Evolutionary conservation across 1,139 yeast genomes (phyloP).

Genomic region (Suhomyces kunorum): DNA sequence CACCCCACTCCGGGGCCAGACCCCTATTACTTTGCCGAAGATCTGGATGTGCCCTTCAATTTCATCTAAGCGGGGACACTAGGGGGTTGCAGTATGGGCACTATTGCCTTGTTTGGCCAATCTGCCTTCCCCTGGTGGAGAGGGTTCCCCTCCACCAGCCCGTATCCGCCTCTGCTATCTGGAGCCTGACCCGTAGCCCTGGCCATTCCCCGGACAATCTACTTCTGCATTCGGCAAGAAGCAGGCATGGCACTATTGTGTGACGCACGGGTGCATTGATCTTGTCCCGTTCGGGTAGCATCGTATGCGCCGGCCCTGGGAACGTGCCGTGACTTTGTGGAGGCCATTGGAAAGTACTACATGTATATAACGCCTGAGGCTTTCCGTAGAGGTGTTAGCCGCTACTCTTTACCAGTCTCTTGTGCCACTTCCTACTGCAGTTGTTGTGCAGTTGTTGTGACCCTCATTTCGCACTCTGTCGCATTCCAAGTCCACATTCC

Average conservation of each 20-base stretch:
- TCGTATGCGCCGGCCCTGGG: neutral
- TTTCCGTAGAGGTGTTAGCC: no score
- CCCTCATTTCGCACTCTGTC: no score
- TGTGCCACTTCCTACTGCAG: no score
- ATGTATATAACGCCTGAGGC: conserved; percentile 1
- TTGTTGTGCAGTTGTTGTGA: no score
- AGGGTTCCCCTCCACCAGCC: no score
- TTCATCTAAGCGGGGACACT: neutral
- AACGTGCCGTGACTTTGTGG: conserved; percentile 2
- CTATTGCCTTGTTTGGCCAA: neutral
- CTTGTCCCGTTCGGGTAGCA: neutral
- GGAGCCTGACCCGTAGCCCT: no score
- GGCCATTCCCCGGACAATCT: neutral
- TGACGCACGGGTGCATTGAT: conserved; percentile 2
- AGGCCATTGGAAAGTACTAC: neutral
- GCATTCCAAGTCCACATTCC: no score
- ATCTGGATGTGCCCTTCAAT: neutral
- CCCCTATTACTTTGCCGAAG: conserved; percentile 6
- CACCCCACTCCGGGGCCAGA: conserved; percentile 3
- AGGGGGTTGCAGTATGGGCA: neutral
- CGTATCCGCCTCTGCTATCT: no score
- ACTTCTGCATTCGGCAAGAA: neutral
- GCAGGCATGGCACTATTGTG: neutral
- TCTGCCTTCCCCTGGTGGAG: neutral
- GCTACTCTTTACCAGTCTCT: no score